Conservation (phyloP, 208 protist species). For the Trypanosoma boissoni region DNA sequence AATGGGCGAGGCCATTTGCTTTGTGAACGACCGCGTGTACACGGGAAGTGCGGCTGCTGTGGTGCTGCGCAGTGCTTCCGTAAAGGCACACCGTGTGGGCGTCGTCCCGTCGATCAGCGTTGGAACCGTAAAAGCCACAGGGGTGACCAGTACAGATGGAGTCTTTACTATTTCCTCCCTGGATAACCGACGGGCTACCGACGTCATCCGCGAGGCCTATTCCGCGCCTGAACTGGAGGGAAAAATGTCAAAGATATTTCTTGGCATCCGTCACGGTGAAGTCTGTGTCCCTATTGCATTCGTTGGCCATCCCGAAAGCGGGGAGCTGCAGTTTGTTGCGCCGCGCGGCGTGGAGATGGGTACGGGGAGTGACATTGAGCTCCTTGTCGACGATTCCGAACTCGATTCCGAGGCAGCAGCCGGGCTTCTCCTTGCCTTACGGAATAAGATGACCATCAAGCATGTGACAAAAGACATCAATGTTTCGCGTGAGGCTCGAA, state of each 20-base stretch:
- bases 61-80: slow-evolving; percentile 61
- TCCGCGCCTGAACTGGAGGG: slow-evolving; percentile 44
- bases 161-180: slow-evolving; percentile 45
- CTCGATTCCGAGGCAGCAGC: slow-evolving; percentile 77
- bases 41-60: slow-evolving; percentile 71
- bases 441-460: slow-evolving; percentile 44
- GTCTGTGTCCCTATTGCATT: slow-evolving; percentile 67
- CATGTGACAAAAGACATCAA: slow-evolving; percentile 72
- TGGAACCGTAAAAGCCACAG: slow-evolving; percentile 31
- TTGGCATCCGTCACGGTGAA: slow-evolving; percentile 49
- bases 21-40: slow-evolving; percentile 79
- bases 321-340: slow-evolving; percentile 38
- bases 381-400: slow-evolving; percentile 82
- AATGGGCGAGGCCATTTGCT: slow-evolving; percentile 75
- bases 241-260: slow-evolving; percentile 62
- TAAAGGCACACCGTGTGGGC: slow-evolving; percentile 56
- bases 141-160: slow-evolving; percentile 30
- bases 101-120: slow-evolving; percentile 78
- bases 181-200: slow-evolving; percentile 43
- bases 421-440: slow-evolving; percentile 49
- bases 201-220: slow-evolving; percentile 67
- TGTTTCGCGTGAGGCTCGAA: slow-evolving; percentile 64
- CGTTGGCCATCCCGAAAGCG: slow-evolving; percentile 53
- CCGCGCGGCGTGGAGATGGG: slow-evolving; percentile 34
- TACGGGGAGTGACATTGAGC: slow-evolving; percentile 34